Base-by-base conservation (phyloP, 495 filamentous ascomycete species). In the Acidomyces sp. region DNA sequence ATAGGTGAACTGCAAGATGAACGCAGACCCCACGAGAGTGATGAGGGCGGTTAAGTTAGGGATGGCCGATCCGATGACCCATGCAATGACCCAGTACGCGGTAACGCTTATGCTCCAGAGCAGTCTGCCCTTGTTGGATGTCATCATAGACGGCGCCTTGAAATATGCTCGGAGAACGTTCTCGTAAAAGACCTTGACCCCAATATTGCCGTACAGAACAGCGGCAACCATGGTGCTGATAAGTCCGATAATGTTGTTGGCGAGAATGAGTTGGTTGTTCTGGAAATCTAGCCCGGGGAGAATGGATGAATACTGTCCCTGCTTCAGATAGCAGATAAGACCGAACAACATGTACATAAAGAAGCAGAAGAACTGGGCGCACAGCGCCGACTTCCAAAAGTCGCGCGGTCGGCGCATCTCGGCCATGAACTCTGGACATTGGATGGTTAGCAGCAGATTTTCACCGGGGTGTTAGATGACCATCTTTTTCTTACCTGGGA, bases 11-110 rank as follows among this genome's bases (percentile, higher is more conserved):
- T 70, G 63, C 38, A 74, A 41, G 18, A 36, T 19, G n/a, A 33
- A 67, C 59, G 46, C 62, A 52, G 48, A 61, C 67, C 12, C 65
- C 62, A 16, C 72, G 43, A 6, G 55, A 55, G 7, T 71, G 23
- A 58, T 59, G 27, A 74, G 60, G 29, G n/a, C n/a, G n/a, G 62
- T 58, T 49, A 66, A 67, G 45, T 71, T 62, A 4, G 70, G 70
- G 48, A 77, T 66, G 17, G 35, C 37, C 16, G 39, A 24, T n/a
- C 41, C 42, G 24, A 53, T 34, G 11, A 53, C 21, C 34, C 43
- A 53, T 22, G 47, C 50, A 16, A 49, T 34, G 17, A 24, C 25
- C 50, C 50, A 53, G 35, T 45, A 53, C 33, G 50, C 46, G 5
- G 50, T 46, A 5, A 44, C 38, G 9, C 41, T 17, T 23, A 35